Conservation (phyloP, 2,329 filamentous ascomycete species). For the Trichoderma sp. region DNA sequence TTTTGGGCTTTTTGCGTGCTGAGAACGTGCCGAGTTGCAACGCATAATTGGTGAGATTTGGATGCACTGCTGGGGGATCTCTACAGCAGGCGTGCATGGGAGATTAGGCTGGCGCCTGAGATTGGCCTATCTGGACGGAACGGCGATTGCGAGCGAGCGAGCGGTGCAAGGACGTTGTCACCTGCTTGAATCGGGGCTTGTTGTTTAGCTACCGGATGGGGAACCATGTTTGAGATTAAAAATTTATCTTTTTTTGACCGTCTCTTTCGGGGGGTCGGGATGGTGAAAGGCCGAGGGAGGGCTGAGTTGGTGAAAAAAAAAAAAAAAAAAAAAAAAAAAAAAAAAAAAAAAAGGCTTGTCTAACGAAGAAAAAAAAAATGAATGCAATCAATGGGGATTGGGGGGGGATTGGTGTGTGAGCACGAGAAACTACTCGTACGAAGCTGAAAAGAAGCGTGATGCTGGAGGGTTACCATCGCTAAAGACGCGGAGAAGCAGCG, state of each 20-base stretch:
- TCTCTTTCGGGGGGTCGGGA: not conserved
- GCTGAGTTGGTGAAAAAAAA: not conserved
- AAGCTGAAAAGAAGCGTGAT: not conserved
- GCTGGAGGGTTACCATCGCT: not conserved
- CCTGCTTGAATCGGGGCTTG: not conserved
- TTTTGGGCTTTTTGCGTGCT: too few species aligned
- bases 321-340: too few species aligned
- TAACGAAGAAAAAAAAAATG: too few species aligned
- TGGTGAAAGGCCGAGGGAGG: not conserved
- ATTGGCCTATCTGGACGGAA: not conserved
- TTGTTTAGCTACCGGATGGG: not conserved
- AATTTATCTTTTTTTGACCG: not conserved
- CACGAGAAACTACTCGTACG: not conserved
- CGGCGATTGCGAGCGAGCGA: not conserved
- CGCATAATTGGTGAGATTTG: too few species aligned
- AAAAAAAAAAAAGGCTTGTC: too few species aligned
- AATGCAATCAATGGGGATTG: too few species aligned
- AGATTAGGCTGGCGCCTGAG: not conserved
- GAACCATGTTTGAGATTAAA: not conserved
- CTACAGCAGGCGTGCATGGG: not conserved
- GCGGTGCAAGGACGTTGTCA: too few species aligned
- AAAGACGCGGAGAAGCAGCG: not conserved
- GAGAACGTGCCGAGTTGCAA: too few species aligned
- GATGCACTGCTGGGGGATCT: not conserved
- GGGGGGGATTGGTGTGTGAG: not conserved